phyloP scores from a whole-genome alignment of 352 stramenopile genomes.

The Globisporangium uncinulatum region DNA sequence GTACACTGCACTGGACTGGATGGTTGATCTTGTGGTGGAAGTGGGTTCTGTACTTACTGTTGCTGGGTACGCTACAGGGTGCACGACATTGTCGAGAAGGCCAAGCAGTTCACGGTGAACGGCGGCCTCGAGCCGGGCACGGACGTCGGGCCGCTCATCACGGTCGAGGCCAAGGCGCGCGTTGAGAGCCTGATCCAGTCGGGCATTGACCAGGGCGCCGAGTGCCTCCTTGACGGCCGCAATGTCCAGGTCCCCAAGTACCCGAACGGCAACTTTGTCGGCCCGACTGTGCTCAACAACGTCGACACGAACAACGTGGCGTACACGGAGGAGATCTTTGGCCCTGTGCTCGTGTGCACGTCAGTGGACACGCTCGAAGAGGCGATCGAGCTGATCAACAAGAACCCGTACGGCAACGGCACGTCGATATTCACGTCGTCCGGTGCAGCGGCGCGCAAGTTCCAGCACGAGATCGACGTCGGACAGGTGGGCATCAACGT shows the following conservation, averaged over 20 bases:
- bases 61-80: conserved; percentile 26
- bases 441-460: conserved; percentile 93
- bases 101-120: conserved; percentile 90
- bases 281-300: conserved; percentile 90
- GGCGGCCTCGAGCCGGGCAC: conserved; percentile 68
- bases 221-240: conserved; percentile 90
- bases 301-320: conserved; percentile 80
- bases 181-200: conserved; percentile 87
- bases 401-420: conserved; percentile 96
- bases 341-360: conserved; percentile 92
- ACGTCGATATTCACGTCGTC: conserved; percentile 95
- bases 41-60: not conserved
- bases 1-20: not conserved
- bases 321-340: conserved; percentile 97
- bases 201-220: conserved; percentile 87
- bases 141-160: conserved; percentile 89
- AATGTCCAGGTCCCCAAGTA: conserved; percentile 87
- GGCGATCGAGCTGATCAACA: conserved; percentile 94
- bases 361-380: conserved; percentile 94
- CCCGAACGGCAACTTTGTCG: conserved; percentile 95
- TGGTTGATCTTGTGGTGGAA: not conserved
- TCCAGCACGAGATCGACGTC: conserved; percentile 95
- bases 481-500: conserved; percentile 97
- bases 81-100: conserved; percentile 87
- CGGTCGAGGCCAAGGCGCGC: conserved; percentile 78